Evolutionary conservation across 306 rosid species (phyloP).

Genomic region (Trifolium pratense): DNA sequence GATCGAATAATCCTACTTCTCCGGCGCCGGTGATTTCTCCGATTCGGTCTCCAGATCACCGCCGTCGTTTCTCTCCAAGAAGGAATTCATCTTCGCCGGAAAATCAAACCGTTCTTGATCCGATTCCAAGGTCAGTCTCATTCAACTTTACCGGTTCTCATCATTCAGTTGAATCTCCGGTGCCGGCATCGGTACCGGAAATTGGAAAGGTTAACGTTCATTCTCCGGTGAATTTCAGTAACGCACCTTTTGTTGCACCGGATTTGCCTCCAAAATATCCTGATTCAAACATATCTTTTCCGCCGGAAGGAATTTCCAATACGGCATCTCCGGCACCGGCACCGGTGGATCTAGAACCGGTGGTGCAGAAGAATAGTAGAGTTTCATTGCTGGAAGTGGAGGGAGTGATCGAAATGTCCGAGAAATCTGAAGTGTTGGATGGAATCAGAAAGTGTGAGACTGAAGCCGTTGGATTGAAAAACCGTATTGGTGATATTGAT

Average conservation of each 20-base stretch:
- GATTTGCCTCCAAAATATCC: slow-evolving; percentile 9
- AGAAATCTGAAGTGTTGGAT: slow-evolving; percentile 30
- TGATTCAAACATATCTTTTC: slow-evolving; percentile 26
- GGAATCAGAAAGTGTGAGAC: slow-evolving; percentile 15
- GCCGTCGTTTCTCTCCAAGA: slow-evolving; percentile 34
- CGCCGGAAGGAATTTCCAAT: slow-evolving; percentile 34
- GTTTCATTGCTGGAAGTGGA: neutral
- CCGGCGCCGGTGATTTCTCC: slow-evolving; percentile 22
- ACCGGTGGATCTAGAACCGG: neutral
- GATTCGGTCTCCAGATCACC: neutral
- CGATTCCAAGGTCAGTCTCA: slow-evolving; percentile 1
- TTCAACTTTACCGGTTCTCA: neutral
- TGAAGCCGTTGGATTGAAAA: slow-evolving; percentile 20
- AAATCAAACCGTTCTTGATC: slow-evolving; percentile 35
- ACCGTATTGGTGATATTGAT: neutral
- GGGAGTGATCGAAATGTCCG: neutral
- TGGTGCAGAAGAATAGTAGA: neutral
- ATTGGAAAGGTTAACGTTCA: neutral
- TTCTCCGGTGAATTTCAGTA: slow-evolving; percentile 9
- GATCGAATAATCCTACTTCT: neutral
- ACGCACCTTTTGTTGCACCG: slow-evolving; percentile 18
- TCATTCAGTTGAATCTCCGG: slow-evolving; percentile 33
- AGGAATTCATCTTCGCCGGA: neutral
- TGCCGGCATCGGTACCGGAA: neutral
- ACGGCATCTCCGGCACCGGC: slow-evolving; percentile 24